Evolutionary conservation across 805 yeast species (phyloP).

Genomic region (Kazachstania kunashirensis): DNA sequence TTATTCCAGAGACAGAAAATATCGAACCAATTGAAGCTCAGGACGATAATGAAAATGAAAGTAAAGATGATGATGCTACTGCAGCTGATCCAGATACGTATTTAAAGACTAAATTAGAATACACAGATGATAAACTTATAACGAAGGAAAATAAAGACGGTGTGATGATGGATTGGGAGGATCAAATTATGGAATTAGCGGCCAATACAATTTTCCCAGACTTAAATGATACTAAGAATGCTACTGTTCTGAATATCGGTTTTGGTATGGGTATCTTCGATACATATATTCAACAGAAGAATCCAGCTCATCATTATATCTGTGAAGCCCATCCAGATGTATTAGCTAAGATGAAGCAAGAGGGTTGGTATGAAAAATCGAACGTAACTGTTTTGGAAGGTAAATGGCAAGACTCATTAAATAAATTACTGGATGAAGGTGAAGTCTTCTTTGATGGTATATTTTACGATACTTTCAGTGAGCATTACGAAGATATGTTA

Average conservation of each 20-base stretch:
- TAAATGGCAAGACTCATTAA: slow-evolving; percentile 84
- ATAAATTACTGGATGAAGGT: slow-evolving; percentile 51
- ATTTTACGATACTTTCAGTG: slow-evolving; percentile 89
- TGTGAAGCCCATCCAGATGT: slow-evolving; percentile 96
- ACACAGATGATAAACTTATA: slow-evolving; percentile 54
- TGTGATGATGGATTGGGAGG: slow-evolving; percentile 98
- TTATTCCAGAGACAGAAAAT: slow-evolving; percentile 1
- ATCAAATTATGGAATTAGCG: slow-evolving; percentile 68
- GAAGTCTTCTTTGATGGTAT: slow-evolving; percentile 74
- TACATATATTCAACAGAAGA: slow-evolving; percentile 49
- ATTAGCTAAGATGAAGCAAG: slow-evolving; percentile 48
- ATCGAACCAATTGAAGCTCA: slow-evolving; percentile 9
- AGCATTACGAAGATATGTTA: slow-evolving; percentile 81
- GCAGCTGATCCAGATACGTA: slow-evolving; percentile 58
- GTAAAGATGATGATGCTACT: slow-evolving; percentile 48
- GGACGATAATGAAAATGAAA: slow-evolving; percentile 4
- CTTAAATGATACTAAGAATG: slow-evolving; percentile 12
- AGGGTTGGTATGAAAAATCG: slow-evolving; percentile 75
- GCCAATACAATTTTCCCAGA: slow-evolving; percentile 58
- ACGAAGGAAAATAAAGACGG: slow-evolving; percentile 75
- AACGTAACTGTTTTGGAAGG: slow-evolving; percentile 73
- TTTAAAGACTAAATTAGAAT: slow-evolving; percentile 56
- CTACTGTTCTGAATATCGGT: slow-evolving; percentile 70
- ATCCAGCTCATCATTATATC: slow-evolving; percentile 58
- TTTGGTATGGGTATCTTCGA: slow-evolving; percentile 98